Evolutionary conservation across 306 rosid species (phyloP).

Genomic region (Coriaria nepalensis): DNA sequence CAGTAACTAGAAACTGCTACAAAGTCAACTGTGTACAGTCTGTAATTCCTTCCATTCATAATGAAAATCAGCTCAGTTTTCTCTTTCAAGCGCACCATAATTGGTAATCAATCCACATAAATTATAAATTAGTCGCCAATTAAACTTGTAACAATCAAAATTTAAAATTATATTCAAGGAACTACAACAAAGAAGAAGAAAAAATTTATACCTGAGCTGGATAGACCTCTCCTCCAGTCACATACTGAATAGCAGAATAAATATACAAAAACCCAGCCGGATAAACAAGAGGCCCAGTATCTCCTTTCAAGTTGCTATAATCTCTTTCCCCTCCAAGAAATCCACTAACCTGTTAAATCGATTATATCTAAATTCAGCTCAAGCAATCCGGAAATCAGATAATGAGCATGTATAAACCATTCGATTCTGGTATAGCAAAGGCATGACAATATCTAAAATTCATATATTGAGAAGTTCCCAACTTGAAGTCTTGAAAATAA

Average conservation of each 20-base stretch:
- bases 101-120: no score
- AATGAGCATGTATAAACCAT: no score
- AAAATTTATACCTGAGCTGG: constrained; percentile 57
- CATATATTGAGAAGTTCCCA: no score
- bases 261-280: constrained; percentile 82
- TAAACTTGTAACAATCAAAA: constrained; percentile 2
- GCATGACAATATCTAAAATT: no score
- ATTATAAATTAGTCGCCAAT: background rate
- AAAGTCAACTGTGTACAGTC: no score
- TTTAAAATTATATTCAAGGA: background rate
- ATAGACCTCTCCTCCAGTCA: constrained; percentile 57
- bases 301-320: constrained; percentile 70
- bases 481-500: background rate
- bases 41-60: background rate
- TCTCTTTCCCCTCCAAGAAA: constrained; percentile 80
- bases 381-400: background rate
- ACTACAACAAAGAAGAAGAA: background rate
- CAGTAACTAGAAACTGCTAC: no score
- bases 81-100: background rate
- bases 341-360: constrained; percentile 33
- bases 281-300: constrained; percentile 91
- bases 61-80: background rate
- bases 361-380: no score
- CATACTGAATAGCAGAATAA: constrained; percentile 55
- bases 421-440: no score